Evolutionary conservation across 495 filamentous ascomycete species (phyloP).

Genomic region (Thermothielavioides terrestris): DNA sequence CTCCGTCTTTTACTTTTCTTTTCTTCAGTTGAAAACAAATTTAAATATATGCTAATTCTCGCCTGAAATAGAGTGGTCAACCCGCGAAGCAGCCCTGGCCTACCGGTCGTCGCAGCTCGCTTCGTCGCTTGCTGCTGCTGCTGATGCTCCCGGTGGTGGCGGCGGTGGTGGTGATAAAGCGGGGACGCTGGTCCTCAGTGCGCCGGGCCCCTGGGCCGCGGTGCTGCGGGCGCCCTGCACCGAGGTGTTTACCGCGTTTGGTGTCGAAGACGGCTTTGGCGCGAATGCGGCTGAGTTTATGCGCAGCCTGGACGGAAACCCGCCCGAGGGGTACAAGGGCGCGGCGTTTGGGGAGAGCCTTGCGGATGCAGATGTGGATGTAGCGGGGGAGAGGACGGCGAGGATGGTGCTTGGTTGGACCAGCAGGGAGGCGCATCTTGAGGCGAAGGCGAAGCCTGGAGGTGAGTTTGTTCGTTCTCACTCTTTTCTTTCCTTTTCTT

Average conservation of each 20-base stretch:
- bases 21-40: no score
- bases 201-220: background rate
- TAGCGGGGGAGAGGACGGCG: background rate
- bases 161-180: no score
- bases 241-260: conserved; percentile 15
- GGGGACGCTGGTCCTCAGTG: no score
- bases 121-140: background rate
- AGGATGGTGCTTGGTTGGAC: conserved; percentile 11
- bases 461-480: background rate
- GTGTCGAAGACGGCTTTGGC: conserved; percentile 12
- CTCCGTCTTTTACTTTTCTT: no score
- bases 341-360: background rate
- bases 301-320: background rate
- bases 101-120: background rate
- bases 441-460: conserved; percentile 5
- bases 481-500: no score
- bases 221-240: conserved; percentile 11
- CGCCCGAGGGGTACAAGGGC: conserved; percentile 9
- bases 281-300: conserved; percentile 11
- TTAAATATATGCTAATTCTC: background rate
- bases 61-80: conserved; percentile 6
- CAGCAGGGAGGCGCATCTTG: conserved; percentile 6
- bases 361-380: background rate
- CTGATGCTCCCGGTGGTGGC: no score
- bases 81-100: background rate